Conservation (phyloP, 176 grass and related monocot genomes). For the Cenchrus fungigraminus region DNA sequence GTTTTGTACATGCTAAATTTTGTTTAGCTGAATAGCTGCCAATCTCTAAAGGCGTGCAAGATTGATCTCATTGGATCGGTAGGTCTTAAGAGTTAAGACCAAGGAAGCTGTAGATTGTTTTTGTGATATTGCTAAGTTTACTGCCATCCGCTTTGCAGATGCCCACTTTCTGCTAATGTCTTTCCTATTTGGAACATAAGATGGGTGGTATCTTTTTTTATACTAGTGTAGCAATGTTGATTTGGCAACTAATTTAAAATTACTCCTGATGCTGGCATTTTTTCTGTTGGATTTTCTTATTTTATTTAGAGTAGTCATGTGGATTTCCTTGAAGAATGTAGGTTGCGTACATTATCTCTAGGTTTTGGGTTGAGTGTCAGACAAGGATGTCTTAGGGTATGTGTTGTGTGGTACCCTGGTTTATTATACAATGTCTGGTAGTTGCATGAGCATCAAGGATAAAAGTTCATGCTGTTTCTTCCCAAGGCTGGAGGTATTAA, state of each 20-base stretch:
- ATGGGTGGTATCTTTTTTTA: background rate
- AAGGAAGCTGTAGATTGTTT: background rate
- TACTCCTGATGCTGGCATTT: background rate
- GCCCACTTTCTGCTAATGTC: background rate
- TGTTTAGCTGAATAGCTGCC: too few relatives aligned
- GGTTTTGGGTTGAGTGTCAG: background rate
- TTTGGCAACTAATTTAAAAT: background rate
- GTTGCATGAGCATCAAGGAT: slow-evolving; percentile 17
- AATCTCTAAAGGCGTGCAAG: background rate
- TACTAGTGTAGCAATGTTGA: background rate
- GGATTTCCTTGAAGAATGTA: background rate
- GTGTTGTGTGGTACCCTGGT: background rate
- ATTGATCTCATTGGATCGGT: background rate
- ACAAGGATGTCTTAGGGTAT: background rate
- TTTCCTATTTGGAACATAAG: background rate
- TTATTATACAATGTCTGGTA: background rate
- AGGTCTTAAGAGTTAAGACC: background rate
- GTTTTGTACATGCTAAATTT: background rate
- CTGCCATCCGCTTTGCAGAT: background rate
- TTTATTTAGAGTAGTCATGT: background rate
- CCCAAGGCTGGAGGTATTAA: background rate
- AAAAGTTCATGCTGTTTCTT: background rate
- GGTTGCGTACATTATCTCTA: background rate
- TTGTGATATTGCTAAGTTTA: background rate
- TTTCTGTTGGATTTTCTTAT: background rate